Conservation (phyloP, 2,329 filamentous ascomycete genomes). For the Pseudocercospora macadamiae region DNA sequence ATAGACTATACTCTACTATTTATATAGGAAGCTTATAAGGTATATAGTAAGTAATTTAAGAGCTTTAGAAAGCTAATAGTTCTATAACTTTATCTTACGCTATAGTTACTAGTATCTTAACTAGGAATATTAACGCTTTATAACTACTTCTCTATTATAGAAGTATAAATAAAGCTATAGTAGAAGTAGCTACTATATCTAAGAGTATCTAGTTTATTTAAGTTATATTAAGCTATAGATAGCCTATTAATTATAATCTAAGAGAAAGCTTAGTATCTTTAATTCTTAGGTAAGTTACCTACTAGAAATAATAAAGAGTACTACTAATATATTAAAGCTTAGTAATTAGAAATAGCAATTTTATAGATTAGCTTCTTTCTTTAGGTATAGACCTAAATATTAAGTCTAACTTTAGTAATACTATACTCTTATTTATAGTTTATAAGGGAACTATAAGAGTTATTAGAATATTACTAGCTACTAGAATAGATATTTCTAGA, state of each 20-base stretch:
- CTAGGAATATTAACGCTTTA: neutral
- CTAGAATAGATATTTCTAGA: neutral
- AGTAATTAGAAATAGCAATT: neutral
- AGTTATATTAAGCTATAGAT: neutral
- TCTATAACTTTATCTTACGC: neutral
- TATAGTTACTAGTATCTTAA: neutral
- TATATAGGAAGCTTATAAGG: neutral
- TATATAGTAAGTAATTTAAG: neutral
- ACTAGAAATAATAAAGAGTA: neutral
- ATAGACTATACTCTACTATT: neutral
- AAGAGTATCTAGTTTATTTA: neutral
- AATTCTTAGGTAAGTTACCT: neutral
- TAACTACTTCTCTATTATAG: neutral
- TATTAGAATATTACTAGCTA: neutral
- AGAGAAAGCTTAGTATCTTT: neutral
- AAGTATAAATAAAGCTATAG: neutral
- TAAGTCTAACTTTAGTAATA: neutral
- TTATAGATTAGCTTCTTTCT: neutral
- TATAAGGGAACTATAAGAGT: neutral
- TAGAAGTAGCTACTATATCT: neutral
- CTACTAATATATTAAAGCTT: neutral
- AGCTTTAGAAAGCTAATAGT: neutral
- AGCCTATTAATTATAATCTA: neutral
- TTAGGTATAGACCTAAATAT: neutral
- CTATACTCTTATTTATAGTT: neutral